phyloP scores from a whole-genome alignment of 208 protist genomes.

The Leptomonas pyrrhocoris region DNA sequence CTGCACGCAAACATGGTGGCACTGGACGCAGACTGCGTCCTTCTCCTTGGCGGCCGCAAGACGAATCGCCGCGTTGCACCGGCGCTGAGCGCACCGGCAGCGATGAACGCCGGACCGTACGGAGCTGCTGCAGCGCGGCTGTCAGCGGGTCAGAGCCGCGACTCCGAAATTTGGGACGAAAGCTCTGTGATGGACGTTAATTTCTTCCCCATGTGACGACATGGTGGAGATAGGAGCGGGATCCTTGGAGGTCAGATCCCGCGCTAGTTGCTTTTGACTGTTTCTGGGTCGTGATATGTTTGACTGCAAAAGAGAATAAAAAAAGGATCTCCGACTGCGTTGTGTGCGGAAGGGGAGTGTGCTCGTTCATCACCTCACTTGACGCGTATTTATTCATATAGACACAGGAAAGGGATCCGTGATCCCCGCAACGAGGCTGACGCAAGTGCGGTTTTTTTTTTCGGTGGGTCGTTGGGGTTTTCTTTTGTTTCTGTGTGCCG shows the following conservation, averaged over 20 bases:
- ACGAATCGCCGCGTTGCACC: slow-evolving; percentile 44
- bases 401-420: no score
- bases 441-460: no score
- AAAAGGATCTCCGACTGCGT: no score
- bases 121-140: slow-evolving; percentile 55
- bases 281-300: no score
- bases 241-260: no score
- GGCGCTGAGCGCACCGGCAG: slow-evolving; percentile 9
- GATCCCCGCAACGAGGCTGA: no score
- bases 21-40: slow-evolving; percentile 63
- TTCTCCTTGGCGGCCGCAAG: slow-evolving; percentile 74
- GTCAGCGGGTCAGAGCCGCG: slow-evolving; percentile 27
- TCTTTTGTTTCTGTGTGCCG: no score
- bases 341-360: no score
- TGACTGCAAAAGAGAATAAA: no score
- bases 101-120: background rate
- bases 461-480: no score
- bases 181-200: slow-evolving; percentile 31
- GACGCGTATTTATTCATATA: no score
- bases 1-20: slow-evolving; percentile 82
- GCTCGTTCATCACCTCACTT: no score
- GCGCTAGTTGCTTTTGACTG: background rate
- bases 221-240: background rate
- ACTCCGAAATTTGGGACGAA: slow-evolving; percentile 39
- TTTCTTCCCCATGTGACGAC: slow-evolving; percentile 10